A percentile compares a stretch with the other conserved stretches of the same genome.
Evolutionary conservation across 352 stramenopile genomes (phyloP).

Genomic region (Phytopythium sindhum): DNA sequence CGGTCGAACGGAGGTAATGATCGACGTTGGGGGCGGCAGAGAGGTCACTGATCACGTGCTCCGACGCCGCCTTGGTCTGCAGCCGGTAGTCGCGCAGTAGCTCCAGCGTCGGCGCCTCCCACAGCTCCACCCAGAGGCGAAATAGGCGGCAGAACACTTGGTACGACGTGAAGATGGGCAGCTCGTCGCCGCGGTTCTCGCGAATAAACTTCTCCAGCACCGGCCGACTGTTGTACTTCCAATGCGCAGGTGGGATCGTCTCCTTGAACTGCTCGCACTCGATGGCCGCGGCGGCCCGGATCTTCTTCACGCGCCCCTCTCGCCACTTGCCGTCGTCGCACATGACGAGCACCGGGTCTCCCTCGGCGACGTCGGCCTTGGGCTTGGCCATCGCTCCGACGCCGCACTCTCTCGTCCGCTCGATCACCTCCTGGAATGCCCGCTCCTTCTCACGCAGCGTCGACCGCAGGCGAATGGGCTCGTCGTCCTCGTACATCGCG

Average conservation of each 20-base stretch:
- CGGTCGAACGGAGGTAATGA: slow-evolving; percentile 18
- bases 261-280: neutral
- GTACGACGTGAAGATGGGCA: slow-evolving; percentile 37
- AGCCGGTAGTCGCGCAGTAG: slow-evolving; percentile 22
- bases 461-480: neutral
- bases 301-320: neutral
- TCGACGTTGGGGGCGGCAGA: slow-evolving; percentile 14
- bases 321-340: neutral
- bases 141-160: slow-evolving; percentile 43
- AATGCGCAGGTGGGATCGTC: neutral
- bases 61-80: slow-evolving; percentile 25
- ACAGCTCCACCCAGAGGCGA: slow-evolving; percentile 33
- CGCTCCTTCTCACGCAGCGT: slow-evolving; percentile 1
- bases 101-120: slow-evolving; percentile 23
- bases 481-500: neutral
- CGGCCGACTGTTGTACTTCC: slow-evolving; percentile 10
- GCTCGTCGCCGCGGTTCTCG: slow-evolving; percentile 32
- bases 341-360: neutral
- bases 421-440: neutral
- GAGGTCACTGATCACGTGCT: slow-evolving; percentile 15
- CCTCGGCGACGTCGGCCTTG: neutral
- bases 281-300: neutral
- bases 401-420: neutral
- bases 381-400: neutral
- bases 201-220: slow-evolving; percentile 24